A percentile compares a stretch with the other conserved stretches of the same genome.
Conservation (phyloP, 2,329 filamentous ascomycete species). For the Remersonia thermophila region DNA sequence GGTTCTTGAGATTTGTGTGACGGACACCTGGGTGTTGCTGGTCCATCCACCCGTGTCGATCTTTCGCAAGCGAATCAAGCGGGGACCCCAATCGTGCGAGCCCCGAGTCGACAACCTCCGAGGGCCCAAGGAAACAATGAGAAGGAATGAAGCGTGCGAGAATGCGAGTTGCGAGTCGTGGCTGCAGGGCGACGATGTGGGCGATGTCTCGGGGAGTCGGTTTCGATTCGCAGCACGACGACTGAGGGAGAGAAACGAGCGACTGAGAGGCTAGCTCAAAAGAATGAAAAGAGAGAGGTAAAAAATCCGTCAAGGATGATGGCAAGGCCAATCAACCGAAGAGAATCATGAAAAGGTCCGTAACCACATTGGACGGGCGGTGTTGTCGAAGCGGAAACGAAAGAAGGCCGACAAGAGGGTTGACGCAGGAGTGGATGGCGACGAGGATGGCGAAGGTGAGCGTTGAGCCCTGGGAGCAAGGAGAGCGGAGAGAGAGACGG, state of each 20-base stretch:
- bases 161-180: no score
- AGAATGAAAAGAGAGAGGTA: slow-evolving; percentile 10
- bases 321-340: background rate
- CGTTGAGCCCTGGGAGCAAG: slow-evolving; percentile 10
- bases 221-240: no score
- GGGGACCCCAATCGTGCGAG: background rate
- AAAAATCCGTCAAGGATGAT: background rate
- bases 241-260: slow-evolving; percentile 17
- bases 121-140: no score
- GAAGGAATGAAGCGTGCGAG: background rate
- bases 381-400: slow-evolving; percentile 3
- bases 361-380: slow-evolving; percentile 2
- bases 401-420: slow-evolving; percentile 1
- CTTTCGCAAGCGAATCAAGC: slow-evolving; percentile 5
- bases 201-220: no score
- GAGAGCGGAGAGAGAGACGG: slow-evolving; percentile 9
- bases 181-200: background rate
- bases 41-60: slow-evolving; percentile 12
- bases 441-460: slow-evolving; percentile 9
- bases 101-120: no score
- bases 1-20: slow-evolving; percentile 8
- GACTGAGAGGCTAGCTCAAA: slow-evolving; percentile 20
- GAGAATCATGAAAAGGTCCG: slow-evolving; percentile 5
- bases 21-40: slow-evolving; percentile 4
- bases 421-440: slow-evolving; percentile 3